Evolutionary conservation across 148 eudicot species (phyloP), one percentile per base, ranked within the genome.

Genomic region (Euryodendron excelsum): DNA sequence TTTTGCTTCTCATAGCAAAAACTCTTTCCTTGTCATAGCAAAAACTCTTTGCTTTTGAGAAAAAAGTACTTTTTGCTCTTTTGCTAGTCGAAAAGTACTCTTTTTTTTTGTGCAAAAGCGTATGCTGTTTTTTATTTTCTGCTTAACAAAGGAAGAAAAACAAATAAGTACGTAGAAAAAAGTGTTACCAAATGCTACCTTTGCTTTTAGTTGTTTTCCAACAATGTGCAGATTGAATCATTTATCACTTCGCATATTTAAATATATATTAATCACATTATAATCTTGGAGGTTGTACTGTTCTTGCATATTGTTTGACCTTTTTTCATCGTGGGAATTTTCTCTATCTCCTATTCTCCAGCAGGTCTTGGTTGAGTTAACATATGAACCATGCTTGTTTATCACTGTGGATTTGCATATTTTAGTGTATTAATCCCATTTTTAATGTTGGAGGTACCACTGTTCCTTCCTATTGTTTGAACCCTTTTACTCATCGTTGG

Each of bases 301-400:
- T 70, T 28, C 2, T 25, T 44, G 18, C 48, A 23, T 69, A 44
- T 69, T 15, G 20, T 44, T 34, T 78, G 52, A 69, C 55, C 34
- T 50, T 44, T 11, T 45, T 14, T 28, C 37, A 34, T 73, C 25
- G 21, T 48, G 30, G 14, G 2, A 45, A 3, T 39, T 61, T 48
- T 41, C 37, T 41, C 59, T 39, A 15, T 68, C 34, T 79, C 41
- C 3, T 55, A 47, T 71, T 69, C n/a, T 34, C 77, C 79, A 94
- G 98, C 92, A 92, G 93, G 91, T 96, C 61, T 37, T 93, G 75
- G 69, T 86, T 82, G 97, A 93, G 88, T 83, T 96, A 88, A 86
- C 87, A 75, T 89, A 87, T 77, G 98, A 96, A 90, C 95, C n/a
- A 96, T 93, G 89, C 89, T 96, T 83, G 99, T 96, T 23, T 93